phyloP scores from a whole-genome alignment of 495 filamentous ascomycete species.

The Hypoxylon intermedium region DNA sequence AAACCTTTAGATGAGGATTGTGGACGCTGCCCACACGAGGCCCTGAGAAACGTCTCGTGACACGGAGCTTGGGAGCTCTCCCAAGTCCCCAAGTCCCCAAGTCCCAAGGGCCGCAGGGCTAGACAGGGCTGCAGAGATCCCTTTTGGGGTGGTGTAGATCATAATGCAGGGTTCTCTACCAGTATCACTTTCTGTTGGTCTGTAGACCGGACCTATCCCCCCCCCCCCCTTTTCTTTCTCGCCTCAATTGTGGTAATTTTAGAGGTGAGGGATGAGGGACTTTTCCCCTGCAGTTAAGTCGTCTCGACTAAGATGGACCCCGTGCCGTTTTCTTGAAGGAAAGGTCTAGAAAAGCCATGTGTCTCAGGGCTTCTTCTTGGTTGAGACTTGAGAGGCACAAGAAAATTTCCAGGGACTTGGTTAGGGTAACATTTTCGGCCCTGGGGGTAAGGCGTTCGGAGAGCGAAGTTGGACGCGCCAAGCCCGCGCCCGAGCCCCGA shows the following conservation, averaged over 20 bases:
- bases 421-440: constrained; percentile 18
- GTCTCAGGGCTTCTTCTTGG: constrained; percentile 7
- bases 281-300: constrained; percentile 5
- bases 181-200: not conserved
- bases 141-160: constrained; percentile 16
- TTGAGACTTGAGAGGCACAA: not conserved
- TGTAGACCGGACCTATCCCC: no score
- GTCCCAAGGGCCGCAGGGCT: constrained; percentile 15
- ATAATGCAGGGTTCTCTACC: constrained; percentile 13
- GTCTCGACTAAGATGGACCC: constrained; percentile 1
- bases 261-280: constrained; percentile 27
- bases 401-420: constrained; percentile 6
- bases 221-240: not conserved
- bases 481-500: constrained; percentile 28
- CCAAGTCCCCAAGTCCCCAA: no score
- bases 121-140: constrained; percentile 34
- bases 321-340: not conserved
- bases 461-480: constrained; percentile 24
- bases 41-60: constrained; percentile 14
- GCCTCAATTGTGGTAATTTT: not conserved
- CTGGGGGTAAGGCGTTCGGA: constrained; percentile 22
- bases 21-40: constrained; percentile 15
- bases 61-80: no score
- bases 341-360: constrained; percentile 1
- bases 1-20: constrained; percentile 17